Evolutionary conservation across 768 basidiomycete genomes (phyloP).

Genomic region (Tylopilus vinaceipallidus): DNA sequence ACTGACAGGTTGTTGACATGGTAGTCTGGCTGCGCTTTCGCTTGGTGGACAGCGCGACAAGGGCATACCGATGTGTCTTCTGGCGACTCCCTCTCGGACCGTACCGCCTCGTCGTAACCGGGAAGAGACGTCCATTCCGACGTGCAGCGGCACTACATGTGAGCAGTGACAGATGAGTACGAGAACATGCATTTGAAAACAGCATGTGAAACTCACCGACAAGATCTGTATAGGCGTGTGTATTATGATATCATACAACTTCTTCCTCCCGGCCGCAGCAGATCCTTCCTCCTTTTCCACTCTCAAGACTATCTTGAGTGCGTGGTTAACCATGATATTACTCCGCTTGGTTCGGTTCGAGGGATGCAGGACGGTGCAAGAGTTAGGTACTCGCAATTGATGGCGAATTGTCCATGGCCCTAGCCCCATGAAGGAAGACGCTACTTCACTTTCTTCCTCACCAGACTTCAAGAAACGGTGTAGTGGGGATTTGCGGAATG

Average conservation of each 20-base stretch:
- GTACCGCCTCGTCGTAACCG: slow-evolving; percentile 51
- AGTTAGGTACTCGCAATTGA: slow-evolving; percentile 63
- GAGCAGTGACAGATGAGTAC: background rate
- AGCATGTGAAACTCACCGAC: slow-evolving; percentile 53
- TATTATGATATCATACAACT: slow-evolving; percentile 84
- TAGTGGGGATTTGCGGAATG: slow-evolving; percentile 66
- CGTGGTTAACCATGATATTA: slow-evolving; percentile 73
- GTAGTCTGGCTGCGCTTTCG: slow-evolving; percentile 2
- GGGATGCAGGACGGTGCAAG: slow-evolving; percentile 62
- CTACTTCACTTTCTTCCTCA: slow-evolving; percentile 53
- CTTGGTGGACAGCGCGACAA: slow-evolving; percentile 33
- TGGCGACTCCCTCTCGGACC: slow-evolving; percentile 1
- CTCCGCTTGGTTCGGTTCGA: slow-evolving; percentile 61
- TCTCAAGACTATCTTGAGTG: slow-evolving; percentile 77
- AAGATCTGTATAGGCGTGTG: slow-evolving; percentile 85
- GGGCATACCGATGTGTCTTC: slow-evolving; percentile 38
- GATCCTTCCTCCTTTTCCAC: slow-evolving; percentile 73
- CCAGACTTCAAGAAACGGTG: slow-evolving; percentile 46
- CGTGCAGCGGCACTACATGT: slow-evolving; percentile 81
- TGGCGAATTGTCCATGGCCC: slow-evolving; percentile 88
- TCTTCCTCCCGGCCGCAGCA: slow-evolving; percentile 73
- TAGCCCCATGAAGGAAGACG: slow-evolving; percentile 63
- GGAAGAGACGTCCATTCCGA: slow-evolving; percentile 79
- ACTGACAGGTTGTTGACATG: background rate
- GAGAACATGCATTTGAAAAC: background rate